Evolutionary conservation across 768 basidiomycete genomes (phyloP).

Genomic region (Clitopilus hobsonii): DNA sequence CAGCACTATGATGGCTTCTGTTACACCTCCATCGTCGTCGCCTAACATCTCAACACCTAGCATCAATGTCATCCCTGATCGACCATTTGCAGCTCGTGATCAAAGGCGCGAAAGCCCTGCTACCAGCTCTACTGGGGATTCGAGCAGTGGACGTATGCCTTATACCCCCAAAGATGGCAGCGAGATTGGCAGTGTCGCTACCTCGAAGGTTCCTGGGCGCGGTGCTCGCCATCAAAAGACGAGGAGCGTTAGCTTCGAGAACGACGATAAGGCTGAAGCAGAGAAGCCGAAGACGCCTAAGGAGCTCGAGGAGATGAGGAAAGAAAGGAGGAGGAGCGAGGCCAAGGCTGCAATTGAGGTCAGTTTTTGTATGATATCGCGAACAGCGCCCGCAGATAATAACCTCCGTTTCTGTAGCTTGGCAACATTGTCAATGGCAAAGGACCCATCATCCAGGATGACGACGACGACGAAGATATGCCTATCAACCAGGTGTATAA

Average conservation of each 20-base stretch:
- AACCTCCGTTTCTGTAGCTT: constrained; percentile 42
- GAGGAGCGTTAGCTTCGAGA: constrained; percentile 68
- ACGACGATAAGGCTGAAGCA: constrained; percentile 25
- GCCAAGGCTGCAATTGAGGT: constrained; percentile 90
- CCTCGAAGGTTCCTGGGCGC: constrained; percentile 8
- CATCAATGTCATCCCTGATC: constrained; percentile 22
- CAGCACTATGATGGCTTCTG: constrained; percentile 1
- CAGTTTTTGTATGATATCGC: constrained; percentile 17
- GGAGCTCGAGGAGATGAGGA: constrained; percentile 53
- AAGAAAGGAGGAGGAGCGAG: constrained; percentile 72
- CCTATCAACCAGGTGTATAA: constrained; percentile 35
- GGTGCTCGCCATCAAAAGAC: constrained; percentile 40
- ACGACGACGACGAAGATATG: constrained; percentile 48
- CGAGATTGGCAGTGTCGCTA: constrained; percentile 35
- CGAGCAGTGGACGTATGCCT: constrained; percentile 72
- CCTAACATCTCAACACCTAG: constrained; percentile 13
- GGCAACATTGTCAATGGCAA: constrained; percentile 86
- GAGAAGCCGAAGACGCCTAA: constrained; percentile 8
- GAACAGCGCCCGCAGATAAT: not conserved
- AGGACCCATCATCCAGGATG: constrained; percentile 45
- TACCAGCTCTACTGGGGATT: constrained; percentile 75
- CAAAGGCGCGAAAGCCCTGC: constrained; percentile 63
- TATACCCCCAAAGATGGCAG: constrained; percentile 79
- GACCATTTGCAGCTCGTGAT: constrained; percentile 49
- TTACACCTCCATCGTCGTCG: not conserved